Base-by-base conservation (phyloP, 768 basidiomycete genomes). In the Hygrocybe coccinea region DNA sequence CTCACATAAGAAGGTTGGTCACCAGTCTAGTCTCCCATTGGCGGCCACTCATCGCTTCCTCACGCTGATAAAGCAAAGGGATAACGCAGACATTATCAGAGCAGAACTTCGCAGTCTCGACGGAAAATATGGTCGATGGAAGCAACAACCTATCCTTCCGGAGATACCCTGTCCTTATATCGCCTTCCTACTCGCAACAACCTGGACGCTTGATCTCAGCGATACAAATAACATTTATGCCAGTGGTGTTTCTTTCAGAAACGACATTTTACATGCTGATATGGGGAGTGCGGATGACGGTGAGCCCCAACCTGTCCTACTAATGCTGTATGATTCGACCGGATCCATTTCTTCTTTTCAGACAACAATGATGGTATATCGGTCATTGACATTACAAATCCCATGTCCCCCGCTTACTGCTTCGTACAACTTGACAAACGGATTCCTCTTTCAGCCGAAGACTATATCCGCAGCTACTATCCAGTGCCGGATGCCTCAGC, bases 1-100 rank as follows among this genome's bases (percentile, higher is more conserved):
- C n/a, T n/a, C n/a, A n/a, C n/a, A n/a, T n/a, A n/a, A n/a, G n/a
- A n/a, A n/a, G n/a, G n/a, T n/a, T n/a, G n/a, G n/a, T n/a, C n/a
- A n/a, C n/a, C n/a, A n/a, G n/a, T n/a, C n/a, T n/a, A n/a, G n/a
- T n/a, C n/a, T 72, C 19, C 72, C 76, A 24, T 59, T 74, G 10
- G 49, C 29, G 0, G 70, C 70, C 15, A 61, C 65, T 6, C 59
- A 58, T 43, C 74, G 74, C 19, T 69, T 75, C 50, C 19, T 74
- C 9, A 64, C 64, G 9, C 65, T 75, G 19, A 44, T 72, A 11
- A 69, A 67, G 54, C 68, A 75, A 50, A 62, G 59, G 7, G 67
- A 70, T 21, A 75, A 78, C 59, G 68, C 67, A 11, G 60, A 66
- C 24, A 65, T 78, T 46, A 63, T 78, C 17, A 65, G 62, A 24